Base-by-base conservation (phyloP, 768 basidiomycete genomes). In the Panaeolus cyanescens region DNA sequence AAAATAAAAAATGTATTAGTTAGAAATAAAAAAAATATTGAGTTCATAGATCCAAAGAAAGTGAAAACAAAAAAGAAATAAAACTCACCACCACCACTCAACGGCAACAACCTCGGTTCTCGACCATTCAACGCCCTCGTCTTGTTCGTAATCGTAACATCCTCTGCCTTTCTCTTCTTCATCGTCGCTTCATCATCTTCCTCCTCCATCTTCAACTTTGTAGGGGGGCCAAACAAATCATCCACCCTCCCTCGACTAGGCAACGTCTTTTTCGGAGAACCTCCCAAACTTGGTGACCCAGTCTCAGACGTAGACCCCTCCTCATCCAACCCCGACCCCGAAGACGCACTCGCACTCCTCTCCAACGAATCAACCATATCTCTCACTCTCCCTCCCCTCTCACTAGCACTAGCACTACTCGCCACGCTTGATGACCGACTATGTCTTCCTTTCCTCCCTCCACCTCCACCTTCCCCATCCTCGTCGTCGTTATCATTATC, bases 61-160 rank as follows among this genome's bases (percentile, higher is more conserved):
- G 13, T 20, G 22, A 42, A 20, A 42, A 2, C 19, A 8, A 22
- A 20, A 22, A 20, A 4, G 39, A 42, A 42, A 42, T 3, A 42
- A 42, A 1, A 25, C 45, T 28, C 22, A 50, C 45, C 45, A 62
- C 45, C 55, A 30, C 54, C 39, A 32, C 57, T 37, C 17, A 70
- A 69, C 1, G 71, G 71, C 37, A 72, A 53, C 63, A 71, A 57
- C 22, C 71, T 58, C 25, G 71, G 64, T 34, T 71, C 71, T 31
- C 63, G 57, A 17, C 67, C 68, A 55, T 67, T 50, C 25, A 63
- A 59, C 20, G 45, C 22, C 45, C 13, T 65, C 22, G 66, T 64
- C 15, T 62, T 61, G 1, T 50, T 58, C 3, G 62, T 67, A 31
- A 70, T 64, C 10, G 64, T 70, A 7, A 54, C 55, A 34, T 69